Conservation (phyloP, 1,284 basidiomycete species). For the Papiliotrema flavescens region DNA sequence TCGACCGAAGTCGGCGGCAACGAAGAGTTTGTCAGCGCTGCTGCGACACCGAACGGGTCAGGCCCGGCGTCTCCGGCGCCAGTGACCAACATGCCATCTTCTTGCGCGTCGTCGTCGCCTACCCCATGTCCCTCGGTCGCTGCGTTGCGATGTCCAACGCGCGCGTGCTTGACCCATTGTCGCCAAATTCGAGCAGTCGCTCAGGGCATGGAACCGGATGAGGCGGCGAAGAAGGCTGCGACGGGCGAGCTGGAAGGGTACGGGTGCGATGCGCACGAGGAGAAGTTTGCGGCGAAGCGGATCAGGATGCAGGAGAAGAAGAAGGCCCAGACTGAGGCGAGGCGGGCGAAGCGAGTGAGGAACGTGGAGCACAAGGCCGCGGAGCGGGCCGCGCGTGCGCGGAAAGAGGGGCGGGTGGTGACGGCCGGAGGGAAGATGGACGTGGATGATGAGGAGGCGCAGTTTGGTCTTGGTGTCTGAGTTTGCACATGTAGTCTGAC, state of each 20-base stretch:
- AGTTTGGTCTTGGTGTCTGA: neutral
- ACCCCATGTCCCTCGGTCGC: slow-evolving; percentile 33
- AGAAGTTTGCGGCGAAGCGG: slow-evolving; percentile 40
- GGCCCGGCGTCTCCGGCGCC: neutral
- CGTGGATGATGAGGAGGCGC: neutral
- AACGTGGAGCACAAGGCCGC: slow-evolving; percentile 6
- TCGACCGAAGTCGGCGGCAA: slow-evolving; percentile 20
- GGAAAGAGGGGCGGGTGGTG: too few relatives aligned
- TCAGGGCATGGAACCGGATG: slow-evolving; percentile 29
- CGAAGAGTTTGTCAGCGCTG: too few relatives aligned
- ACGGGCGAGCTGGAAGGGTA: slow-evolving; percentile 37
- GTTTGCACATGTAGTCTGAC: neutral
- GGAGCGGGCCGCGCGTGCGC: too few relatives aligned
- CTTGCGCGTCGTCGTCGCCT: slow-evolving; percentile 7
- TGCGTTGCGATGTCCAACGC: slow-evolving; percentile 38
- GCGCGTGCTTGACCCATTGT: slow-evolving; percentile 47
- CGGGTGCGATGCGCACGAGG: slow-evolving; percentile 51
- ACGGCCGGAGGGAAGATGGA: neutral
- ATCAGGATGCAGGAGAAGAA: slow-evolving; percentile 36
- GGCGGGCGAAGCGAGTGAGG: slow-evolving; percentile 11
- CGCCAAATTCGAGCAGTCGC: slow-evolving; percentile 36
- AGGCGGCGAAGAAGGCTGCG: slow-evolving; percentile 25
- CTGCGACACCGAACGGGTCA: neutral
- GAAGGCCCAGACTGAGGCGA: slow-evolving; percentile 21
- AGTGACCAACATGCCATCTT: neutral